phyloP scores from a whole-genome alignment of 2,329 filamentous ascomycete species.

The Chaetomiaceae sp. region DNA sequence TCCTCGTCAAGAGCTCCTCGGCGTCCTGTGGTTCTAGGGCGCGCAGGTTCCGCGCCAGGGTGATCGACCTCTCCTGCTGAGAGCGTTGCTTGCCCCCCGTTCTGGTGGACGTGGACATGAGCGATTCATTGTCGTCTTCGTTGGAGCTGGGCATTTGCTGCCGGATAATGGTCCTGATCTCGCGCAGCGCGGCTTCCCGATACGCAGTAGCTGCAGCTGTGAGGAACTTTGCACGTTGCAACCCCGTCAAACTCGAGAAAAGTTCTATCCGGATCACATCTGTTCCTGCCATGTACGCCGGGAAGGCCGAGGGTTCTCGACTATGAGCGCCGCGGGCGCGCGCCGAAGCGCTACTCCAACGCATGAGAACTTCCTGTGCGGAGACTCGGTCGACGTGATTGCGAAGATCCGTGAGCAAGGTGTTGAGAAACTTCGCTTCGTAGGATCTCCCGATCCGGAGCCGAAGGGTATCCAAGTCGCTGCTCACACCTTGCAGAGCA shows the following conservation, averaged over 20 bases:
- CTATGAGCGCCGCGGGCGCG: slow-evolving; percentile 64
- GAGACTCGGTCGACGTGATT: slow-evolving; percentile 74
- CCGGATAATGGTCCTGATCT: slow-evolving; percentile 81
- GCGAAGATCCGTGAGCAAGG: slow-evolving; percentile 73
- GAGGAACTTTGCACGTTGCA: slow-evolving; percentile 78
- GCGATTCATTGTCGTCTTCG: slow-evolving; percentile 89
- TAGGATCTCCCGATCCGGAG: slow-evolving; percentile 82
- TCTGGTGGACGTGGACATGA: slow-evolving; percentile 77
- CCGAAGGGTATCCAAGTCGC: slow-evolving; percentile 71
- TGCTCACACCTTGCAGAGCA: slow-evolving; percentile 73
- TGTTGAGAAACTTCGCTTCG: slow-evolving; percentile 72
- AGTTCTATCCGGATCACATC: slow-evolving; percentile 67
- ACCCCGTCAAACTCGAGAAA: slow-evolving; percentile 65
- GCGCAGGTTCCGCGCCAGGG: slow-evolving; percentile 81
- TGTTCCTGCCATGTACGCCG: slow-evolving; percentile 72
- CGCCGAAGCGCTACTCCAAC: slow-evolving; percentile 77
- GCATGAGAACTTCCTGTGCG: slow-evolving; percentile 66
- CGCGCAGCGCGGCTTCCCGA: slow-evolving; percentile 75
- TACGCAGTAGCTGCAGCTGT: slow-evolving; percentile 78
- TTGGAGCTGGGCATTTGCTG: slow-evolving; percentile 84
- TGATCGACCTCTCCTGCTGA: slow-evolving; percentile 84
- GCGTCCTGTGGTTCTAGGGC: slow-evolving; percentile 79
- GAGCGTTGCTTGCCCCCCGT: slow-evolving; percentile 63
- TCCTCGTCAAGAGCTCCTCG: slow-evolving; percentile 73
- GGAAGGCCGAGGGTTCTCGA: slow-evolving; percentile 64